These are phyloP conservation scores for Saccharomyces pastorianus DNA, from an alignment of 1,139 yeast species.

Conservation along the genomic window DNA sequence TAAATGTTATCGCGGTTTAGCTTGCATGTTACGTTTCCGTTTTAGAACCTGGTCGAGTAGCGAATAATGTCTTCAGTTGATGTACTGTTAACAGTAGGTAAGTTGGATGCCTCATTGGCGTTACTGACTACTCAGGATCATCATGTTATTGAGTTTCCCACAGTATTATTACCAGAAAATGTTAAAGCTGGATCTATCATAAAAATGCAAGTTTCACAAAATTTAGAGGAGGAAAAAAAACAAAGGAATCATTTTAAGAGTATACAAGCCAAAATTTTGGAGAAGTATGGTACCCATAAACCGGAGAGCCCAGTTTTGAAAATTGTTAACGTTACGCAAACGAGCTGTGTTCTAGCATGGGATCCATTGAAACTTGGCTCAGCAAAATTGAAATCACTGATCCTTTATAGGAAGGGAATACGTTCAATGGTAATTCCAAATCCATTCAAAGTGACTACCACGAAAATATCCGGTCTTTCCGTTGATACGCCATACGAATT, in stretches of 20 bases:
- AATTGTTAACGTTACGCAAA: slow-evolving; percentile 78
- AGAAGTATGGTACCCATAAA: slow-evolving; percentile 61
- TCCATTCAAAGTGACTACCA: slow-evolving; percentile 69
- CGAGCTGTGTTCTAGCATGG: slow-evolving; percentile 93
- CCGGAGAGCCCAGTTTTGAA: slow-evolving; percentile 70
- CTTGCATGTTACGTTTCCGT: background rate
- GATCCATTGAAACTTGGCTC: slow-evolving; percentile 79
- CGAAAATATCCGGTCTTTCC: slow-evolving; percentile 86
- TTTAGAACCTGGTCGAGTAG: background rate
- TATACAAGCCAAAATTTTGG: slow-evolving; percentile 67
- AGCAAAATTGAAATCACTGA: slow-evolving; percentile 66
- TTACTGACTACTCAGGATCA: slow-evolving; percentile 84
- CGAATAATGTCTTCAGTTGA: slow-evolving; percentile 22
- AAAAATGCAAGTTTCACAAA: slow-evolving; percentile 76
- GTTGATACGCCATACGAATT: slow-evolving; percentile 77
- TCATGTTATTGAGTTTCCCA: slow-evolving; percentile 92
- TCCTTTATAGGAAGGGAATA: slow-evolving; percentile 59
- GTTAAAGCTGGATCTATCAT: slow-evolving; percentile 93
- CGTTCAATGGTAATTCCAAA: slow-evolving; percentile 82
- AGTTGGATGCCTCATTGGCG: slow-evolving; percentile 91
- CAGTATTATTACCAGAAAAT: slow-evolving; percentile 81
- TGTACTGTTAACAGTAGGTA: slow-evolving; percentile 90
- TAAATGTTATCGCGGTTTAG: background rate
- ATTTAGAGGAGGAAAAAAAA: slow-evolving; percentile 54
- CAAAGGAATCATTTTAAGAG: slow-evolving; percentile 52